Percentiles rank a stretch among this genome's conserved stretches.
These are phyloP conservation scores for Planoprotostelium fungivorum DNA, from an alignment of 78 protist genomes.

Conservation along the genomic window DNA sequence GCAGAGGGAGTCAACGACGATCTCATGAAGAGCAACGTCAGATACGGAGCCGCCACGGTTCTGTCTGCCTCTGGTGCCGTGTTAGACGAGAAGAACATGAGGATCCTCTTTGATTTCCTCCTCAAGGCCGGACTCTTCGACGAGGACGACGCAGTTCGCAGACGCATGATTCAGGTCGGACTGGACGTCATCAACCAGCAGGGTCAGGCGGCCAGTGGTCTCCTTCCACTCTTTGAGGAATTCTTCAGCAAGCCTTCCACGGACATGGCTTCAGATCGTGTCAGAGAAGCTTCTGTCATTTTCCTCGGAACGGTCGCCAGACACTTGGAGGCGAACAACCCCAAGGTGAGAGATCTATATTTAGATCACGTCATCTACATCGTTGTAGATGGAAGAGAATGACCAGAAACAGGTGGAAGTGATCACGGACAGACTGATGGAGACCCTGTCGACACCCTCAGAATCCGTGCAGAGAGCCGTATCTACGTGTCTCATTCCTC, in stretches of 20 bases:
- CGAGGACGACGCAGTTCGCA: slow-evolving; percentile 15
- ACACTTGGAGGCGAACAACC: slow-evolving; percentile 47
- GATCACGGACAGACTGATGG: slow-evolving; percentile 31
- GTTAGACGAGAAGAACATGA: slow-evolving; percentile 2
- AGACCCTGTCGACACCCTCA: slow-evolving; percentile 40
- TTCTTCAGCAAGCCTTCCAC: slow-evolving; percentile 32
- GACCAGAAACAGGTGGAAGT: not conserved
- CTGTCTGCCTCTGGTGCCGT: slow-evolving; percentile 30
- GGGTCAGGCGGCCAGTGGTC: slow-evolving; percentile 16
- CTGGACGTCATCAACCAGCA: slow-evolving; percentile 12
- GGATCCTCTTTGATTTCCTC: slow-evolving; percentile 17
- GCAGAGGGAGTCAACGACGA: slow-evolving; percentile 22
- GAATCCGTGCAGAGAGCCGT: slow-evolving; percentile 46
- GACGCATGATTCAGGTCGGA: slow-evolving; percentile 22
- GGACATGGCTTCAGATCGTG: slow-evolving; percentile 27
- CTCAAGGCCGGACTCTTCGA: slow-evolving; percentile 33
- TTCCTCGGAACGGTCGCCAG: slow-evolving; percentile 58
- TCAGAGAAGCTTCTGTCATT: slow-evolving; percentile 38
- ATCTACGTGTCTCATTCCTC: slow-evolving; percentile 39
- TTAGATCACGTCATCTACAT: not conserved
- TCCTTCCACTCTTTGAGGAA: slow-evolving; percentile 17
- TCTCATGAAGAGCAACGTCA: not conserved
- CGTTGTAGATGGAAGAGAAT: not conserved
- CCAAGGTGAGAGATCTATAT: slow-evolving; percentile 15
- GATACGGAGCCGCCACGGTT: slow-evolving; percentile 18